Percentiles rank a stretch among this genome's conserved stretches.
Evolutionary conservation across 345 rosid genomes (phyloP).

Genomic region (Ailanthus altissimus): DNA sequence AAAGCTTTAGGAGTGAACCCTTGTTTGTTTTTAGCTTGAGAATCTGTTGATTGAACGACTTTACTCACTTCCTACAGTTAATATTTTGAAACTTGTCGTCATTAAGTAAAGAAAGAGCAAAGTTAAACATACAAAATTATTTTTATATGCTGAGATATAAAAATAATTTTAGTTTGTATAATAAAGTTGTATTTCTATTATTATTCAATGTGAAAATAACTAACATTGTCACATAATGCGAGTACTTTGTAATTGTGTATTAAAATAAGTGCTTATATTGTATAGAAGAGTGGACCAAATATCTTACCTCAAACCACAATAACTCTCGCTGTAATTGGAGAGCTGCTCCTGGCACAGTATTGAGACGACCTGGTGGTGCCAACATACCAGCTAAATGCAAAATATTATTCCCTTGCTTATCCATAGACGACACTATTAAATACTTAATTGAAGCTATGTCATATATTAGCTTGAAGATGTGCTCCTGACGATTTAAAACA

Average conservation of each 20-base stretch:
- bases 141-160: too few species aligned
- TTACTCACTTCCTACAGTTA: constrained; percentile 26
- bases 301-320: constrained; percentile 26
- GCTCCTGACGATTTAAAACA: too few species aligned
- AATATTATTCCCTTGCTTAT: background rate
- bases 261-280: too few species aligned
- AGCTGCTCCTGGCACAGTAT: constrained; percentile 27
- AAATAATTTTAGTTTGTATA: too few species aligned
- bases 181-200: too few species aligned
- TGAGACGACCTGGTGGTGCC: constrained; percentile 18
- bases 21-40: background rate
- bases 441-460: too few species aligned
- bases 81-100: background rate
- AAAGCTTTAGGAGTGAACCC: constrained; percentile 8
- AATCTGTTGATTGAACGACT: background rate
- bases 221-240: too few species aligned
- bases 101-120: background rate
- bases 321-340: background rate
- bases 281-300: background rate
- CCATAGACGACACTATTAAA: background rate
- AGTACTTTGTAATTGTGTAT: too few species aligned
- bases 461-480: too few species aligned
- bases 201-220: background rate
- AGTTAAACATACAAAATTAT: too few species aligned
- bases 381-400: constrained; percentile 7